Evolutionary conservation across 2,329 filamentous ascomycete genomes (phyloP), one percentile per base, ranked within the genome.

Genomic region (Sodiomyces alkalinus): DNA sequence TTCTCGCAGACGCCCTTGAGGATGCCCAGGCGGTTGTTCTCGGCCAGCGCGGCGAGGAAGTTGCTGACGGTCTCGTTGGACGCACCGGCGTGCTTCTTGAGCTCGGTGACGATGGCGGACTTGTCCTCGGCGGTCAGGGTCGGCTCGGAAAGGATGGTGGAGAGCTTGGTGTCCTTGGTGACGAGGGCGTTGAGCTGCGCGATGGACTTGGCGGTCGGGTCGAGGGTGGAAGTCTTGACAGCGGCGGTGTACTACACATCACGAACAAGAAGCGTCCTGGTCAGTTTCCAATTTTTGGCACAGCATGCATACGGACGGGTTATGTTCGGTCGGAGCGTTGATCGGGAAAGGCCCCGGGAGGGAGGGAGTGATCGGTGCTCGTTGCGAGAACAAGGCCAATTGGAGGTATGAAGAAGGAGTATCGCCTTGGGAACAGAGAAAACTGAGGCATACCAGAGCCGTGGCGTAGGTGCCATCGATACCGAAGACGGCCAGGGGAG

Each of bases 391-490:
- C 38, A 34, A 15, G 25, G 12, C 31, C 25, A 33, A 34, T 32
- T 32, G 22, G 27, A 22, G 22, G n/a, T n/a, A n/a, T n/a, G n/a
- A n/a, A n/a, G n/a, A n/a, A n/a, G n/a, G n/a, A n/a, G n/a, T n/a
- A n/a, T n/a, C n/a, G n/a, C n/a, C n/a, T n/a, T n/a, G n/a, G n/a
- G n/a, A n/a, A n/a, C n/a, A n/a, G n/a, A n/a, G n/a, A n/a, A n/a
- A n/a, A n/a, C n/a, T n/a, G n/a, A 13, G 6, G 42, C 82, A 57
- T 87, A 98, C 90, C 76, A 98, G 71, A 65, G 90, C 90, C 64
- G 79, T 85, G 56, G 90, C 90, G 65, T 98, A 98, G 55, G 87
- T 96, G 60, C 90, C 90, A 61, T 96, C 90, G 52, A 98, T 65
- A 47, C 90, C 90, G 62, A 83, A 98, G 51, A 98, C 73, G 47